phyloP scores from a whole-genome alignment of 768 basidiomycete genomes.

The Suillus spraguei region DNA sequence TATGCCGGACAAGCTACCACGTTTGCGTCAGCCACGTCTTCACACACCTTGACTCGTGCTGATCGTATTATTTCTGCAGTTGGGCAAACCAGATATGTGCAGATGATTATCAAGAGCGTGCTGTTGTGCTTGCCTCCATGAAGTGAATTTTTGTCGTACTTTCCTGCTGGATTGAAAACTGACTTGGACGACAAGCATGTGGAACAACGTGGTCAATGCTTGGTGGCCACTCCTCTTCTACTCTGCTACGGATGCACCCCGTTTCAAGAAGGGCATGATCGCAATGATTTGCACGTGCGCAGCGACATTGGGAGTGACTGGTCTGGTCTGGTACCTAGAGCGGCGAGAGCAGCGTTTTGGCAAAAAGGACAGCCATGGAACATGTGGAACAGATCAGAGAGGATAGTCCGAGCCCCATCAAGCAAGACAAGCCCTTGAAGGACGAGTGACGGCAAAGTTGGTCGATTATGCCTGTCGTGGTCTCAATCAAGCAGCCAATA shows the following conservation, averaged over 20 bases:
- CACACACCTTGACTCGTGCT: background rate
- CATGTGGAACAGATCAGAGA: background rate
- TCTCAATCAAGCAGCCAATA: background rate
- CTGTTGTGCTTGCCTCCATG: conserved; percentile 74
- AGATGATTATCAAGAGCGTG: conserved; percentile 70
- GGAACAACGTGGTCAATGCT: conserved; percentile 68
- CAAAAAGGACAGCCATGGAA: background rate
- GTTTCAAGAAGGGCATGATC: conserved; percentile 68
- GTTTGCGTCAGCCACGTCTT: conserved; percentile 53
- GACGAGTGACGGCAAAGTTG: background rate
- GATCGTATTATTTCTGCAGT: conserved; percentile 30
- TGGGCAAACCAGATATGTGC: conserved; percentile 83
- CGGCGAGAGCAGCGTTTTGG: conserved; percentile 32
- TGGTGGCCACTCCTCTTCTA: conserved; percentile 77
- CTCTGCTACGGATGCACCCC: conserved; percentile 71
- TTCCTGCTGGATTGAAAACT: conserved; percentile 7
- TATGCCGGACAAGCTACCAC: conserved; percentile 79
- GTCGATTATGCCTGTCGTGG: background rate
- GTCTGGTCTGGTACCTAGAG: conserved; percentile 59
- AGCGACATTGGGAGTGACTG: conserved; percentile 58
- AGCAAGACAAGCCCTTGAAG: conserved; percentile 9
- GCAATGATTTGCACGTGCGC: conserved; percentile 62
- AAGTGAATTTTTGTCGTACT: conserved; percentile 44
- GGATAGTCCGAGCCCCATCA: background rate
- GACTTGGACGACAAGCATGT: conserved; percentile 47